These are phyloP conservation scores for Globisporangium perplexum DNA, from an alignment of 352 stramenopile species.

Conservation along the genomic window DNA sequence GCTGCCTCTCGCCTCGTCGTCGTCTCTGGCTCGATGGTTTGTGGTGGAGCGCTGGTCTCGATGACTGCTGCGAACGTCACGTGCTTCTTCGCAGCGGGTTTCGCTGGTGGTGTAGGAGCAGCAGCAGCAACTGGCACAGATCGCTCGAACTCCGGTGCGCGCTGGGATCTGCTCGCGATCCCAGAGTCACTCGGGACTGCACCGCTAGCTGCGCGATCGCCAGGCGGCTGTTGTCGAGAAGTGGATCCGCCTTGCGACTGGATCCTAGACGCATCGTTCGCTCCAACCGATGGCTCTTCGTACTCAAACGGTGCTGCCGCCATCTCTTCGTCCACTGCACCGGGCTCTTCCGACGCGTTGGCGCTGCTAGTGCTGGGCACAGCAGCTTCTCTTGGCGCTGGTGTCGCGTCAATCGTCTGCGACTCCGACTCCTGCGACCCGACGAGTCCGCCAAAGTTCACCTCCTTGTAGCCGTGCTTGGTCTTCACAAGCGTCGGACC, in stretches of 20 bases:
- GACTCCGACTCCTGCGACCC: conserved; percentile 9
- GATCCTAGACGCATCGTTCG: not conserved
- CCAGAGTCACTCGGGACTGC: not conserved
- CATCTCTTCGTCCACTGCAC: not conserved
- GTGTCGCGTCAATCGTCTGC: not conserved
- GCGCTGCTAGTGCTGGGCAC: not conserved
- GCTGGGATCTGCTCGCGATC: not conserved
- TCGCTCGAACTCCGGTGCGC: not conserved
- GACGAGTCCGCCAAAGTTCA: conserved; percentile 16
- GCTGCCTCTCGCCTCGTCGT: not conserved
- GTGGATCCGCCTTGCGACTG: not conserved
- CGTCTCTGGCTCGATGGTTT: not conserved
- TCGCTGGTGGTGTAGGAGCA: not conserved
- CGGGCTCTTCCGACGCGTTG: not conserved
- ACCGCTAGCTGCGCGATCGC: not conserved
- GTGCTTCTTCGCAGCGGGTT: conserved; percentile 6
- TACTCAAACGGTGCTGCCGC: conserved; percentile 2
- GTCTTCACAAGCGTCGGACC: conserved; percentile 35
- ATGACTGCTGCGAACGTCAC: conserved; percentile 12
- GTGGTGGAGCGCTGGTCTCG: not conserved
- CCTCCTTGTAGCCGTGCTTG: conserved; percentile 49
- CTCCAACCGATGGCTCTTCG: not conserved
- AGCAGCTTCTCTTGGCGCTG: not conserved
- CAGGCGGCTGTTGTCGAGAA: not conserved
- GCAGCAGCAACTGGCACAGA: not conserved